phyloP scores from a whole-genome alignment of 257 asterid genomes.

The Ocimum tenuiflorum region DNA sequence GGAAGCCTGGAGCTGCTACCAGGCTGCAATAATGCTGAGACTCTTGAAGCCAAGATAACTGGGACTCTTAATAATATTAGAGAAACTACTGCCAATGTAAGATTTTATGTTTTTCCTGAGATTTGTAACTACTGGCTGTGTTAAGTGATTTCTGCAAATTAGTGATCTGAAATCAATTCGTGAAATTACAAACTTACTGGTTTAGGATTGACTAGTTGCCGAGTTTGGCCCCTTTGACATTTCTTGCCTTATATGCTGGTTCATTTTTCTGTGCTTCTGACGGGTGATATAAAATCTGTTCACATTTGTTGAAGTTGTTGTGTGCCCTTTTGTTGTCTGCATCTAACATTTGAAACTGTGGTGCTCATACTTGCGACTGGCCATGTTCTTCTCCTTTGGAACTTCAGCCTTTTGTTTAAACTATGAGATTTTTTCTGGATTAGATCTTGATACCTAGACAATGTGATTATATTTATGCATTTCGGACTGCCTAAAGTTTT shows the following conservation, averaged over 20 bases:
- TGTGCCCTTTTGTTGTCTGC: not conserved
- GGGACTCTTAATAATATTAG: slow-evolving; percentile 63
- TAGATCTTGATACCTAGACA: not conserved
- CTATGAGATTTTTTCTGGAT: not conserved
- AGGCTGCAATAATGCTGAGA: slow-evolving; percentile 79
- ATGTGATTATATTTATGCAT: too few species aligned
- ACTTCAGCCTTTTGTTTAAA: not conserved
- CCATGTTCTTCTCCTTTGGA: not conserved
- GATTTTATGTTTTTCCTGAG: slow-evolving; percentile 16
- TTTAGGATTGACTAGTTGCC: slow-evolving; percentile 5
- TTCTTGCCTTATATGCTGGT: not conserved
- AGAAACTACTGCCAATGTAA: slow-evolving; percentile 62
- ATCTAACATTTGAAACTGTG: not conserved
- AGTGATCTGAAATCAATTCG: not conserved
- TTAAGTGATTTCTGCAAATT: slow-evolving; percentile 6
- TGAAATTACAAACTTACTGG: not conserved
- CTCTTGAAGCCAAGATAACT: slow-evolving; percentile 80
- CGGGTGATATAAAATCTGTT: too few species aligned
- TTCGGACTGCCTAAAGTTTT: too few species aligned
- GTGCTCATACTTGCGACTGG: not conserved
- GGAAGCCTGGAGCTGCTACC: slow-evolving; percentile 74
- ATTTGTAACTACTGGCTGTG: slow-evolving; percentile 9
- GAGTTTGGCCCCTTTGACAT: not conserved
- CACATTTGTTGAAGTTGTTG: not conserved
- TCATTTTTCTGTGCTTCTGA: too few species aligned